phyloP scores from a whole-genome alignment of 768 basidiomycete species.

The Boletellus ananiceps region DNA sequence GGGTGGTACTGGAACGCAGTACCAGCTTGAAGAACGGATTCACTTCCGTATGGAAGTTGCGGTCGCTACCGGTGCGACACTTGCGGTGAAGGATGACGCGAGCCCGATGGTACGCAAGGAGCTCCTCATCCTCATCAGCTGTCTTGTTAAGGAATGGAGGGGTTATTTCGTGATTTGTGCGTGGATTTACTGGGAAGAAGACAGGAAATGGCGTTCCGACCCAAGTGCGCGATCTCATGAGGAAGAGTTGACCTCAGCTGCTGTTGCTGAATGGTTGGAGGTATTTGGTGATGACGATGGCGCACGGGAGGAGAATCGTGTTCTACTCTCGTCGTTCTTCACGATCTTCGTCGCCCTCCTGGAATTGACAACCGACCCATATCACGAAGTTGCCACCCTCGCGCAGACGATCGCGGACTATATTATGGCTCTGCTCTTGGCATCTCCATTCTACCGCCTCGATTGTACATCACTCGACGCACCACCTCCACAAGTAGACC shows the following conservation, averaged over 20 bases:
- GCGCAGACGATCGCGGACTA: constrained; percentile 93
- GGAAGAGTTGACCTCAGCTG: constrained; percentile 70
- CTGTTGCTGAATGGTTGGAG: constrained; percentile 76
- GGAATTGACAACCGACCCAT: constrained; percentile 90
- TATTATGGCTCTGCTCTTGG: constrained; percentile 82
- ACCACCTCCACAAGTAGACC: constrained; percentile 41
- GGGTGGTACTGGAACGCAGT: constrained; percentile 78
- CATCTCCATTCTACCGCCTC: constrained; percentile 80
- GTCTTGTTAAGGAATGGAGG: constrained; percentile 92
- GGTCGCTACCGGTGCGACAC: constrained; percentile 81
- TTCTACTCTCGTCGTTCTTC: constrained; percentile 87
- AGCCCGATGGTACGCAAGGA: constrained; percentile 97
- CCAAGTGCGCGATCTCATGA: constrained; percentile 38
- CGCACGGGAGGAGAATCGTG: constrained; percentile 71
- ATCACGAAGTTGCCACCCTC: constrained; percentile 86
- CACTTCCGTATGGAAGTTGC: constrained; percentile 90
- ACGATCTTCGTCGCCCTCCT: constrained; percentile 85
- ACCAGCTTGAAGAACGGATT: constrained; percentile 68
- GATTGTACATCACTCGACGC: constrained; percentile 59
- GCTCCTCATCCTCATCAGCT: constrained; percentile 84
- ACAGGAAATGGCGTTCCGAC: constrained; percentile 56
- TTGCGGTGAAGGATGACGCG: constrained; percentile 89
- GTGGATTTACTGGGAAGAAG: constrained; percentile 95
- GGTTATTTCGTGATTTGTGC: constrained; percentile 96
- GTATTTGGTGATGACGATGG: constrained; percentile 61